Percentiles rank a stretch among this genome's conserved stretches.
Conservation (phyloP, 345 rosid species). For the Microcos paniculata region DNA sequence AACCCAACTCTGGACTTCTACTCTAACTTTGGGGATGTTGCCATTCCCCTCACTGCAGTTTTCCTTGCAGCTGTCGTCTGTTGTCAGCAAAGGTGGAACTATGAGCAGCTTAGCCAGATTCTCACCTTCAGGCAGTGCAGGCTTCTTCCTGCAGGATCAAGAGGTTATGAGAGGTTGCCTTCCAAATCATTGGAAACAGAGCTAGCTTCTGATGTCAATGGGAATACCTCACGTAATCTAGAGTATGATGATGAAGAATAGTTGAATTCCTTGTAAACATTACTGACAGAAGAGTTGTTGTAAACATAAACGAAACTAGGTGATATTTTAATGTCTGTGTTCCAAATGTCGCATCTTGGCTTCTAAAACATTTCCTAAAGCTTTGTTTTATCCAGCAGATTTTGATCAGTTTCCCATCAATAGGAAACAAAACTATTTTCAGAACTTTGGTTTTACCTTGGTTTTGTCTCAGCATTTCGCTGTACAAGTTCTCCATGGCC, state of each 20-base stretch:
- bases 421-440: background rate
- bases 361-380: background rate
- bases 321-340: background rate
- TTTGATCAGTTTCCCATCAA: background rate
- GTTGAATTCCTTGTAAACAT: slow-evolving; percentile 13
- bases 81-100: slow-evolving; percentile 79
- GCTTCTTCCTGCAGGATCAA: slow-evolving; percentile 60
- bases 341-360: background rate
- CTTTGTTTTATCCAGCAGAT: background rate
- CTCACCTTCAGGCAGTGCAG: slow-evolving; percentile 44
- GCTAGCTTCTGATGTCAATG: slow-evolving; percentile 50
- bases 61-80: slow-evolving; percentile 53
- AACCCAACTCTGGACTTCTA: slow-evolving; percentile 70
- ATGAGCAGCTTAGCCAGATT: slow-evolving; percentile 60
- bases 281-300: slow-evolving; percentile 18
- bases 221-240: slow-evolving; percentile 20
- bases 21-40: slow-evolving; percentile 72
- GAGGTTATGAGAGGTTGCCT: slow-evolving; percentile 65
- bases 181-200: slow-evolving; percentile 63
- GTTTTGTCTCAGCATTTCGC: background rate
- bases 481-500: background rate
- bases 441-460: background rate
- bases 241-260: slow-evolving; percentile 45
- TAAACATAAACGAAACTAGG: background rate
- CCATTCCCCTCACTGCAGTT: slow-evolving; percentile 63